phyloP scores from a whole-genome alignment of 2,329 filamentous ascomycete species.

The Venturia asperata region DNA sequence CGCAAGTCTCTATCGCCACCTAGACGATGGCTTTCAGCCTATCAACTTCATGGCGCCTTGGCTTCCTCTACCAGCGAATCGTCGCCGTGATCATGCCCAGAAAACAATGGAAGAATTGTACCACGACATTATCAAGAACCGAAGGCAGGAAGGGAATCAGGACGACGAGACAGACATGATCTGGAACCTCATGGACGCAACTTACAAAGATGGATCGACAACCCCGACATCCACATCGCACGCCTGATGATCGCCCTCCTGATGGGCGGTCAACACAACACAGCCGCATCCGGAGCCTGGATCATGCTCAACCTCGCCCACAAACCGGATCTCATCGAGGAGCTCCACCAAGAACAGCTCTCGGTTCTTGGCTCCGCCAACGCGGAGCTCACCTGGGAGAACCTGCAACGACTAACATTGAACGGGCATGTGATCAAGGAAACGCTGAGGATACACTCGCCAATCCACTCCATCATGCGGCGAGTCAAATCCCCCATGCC shows the following conservation, averaged over 20 bases:
- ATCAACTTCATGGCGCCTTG: constrained; percentile 79
- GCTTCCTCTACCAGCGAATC: constrained; percentile 73
- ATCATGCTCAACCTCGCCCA: constrained; percentile 70
- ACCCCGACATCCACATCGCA: constrained; percentile 71
- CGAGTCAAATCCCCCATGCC: constrained; percentile 77
- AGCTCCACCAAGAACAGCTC: constrained; percentile 71
- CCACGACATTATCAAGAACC: constrained; percentile 65
- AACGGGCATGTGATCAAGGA: constrained; percentile 78
- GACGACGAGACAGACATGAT: constrained; percentile 58
- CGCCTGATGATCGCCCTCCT: constrained; percentile 84
- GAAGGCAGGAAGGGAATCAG: constrained; percentile 29
- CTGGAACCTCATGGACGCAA: constrained; percentile 71
- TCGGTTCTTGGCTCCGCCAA: constrained; percentile 49
- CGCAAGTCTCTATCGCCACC: constrained; percentile 69
- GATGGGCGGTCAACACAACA: constrained; percentile 80
- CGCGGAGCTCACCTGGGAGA: constrained; percentile 62
- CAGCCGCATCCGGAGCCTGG: constrained; percentile 71
- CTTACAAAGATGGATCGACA: constrained; percentile 66
- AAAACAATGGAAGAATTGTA: constrained; percentile 69
- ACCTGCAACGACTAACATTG: constrained; percentile 66
- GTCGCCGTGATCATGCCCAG: constrained; percentile 66
- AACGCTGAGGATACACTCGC: constrained; percentile 75
- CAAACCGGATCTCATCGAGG: constrained; percentile 64
- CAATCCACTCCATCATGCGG: constrained; percentile 84
- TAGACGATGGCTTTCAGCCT: constrained; percentile 74